phyloP scores from a whole-genome alignment of 768 basidiomycete species.

The Naganishia kalamii region DNA sequence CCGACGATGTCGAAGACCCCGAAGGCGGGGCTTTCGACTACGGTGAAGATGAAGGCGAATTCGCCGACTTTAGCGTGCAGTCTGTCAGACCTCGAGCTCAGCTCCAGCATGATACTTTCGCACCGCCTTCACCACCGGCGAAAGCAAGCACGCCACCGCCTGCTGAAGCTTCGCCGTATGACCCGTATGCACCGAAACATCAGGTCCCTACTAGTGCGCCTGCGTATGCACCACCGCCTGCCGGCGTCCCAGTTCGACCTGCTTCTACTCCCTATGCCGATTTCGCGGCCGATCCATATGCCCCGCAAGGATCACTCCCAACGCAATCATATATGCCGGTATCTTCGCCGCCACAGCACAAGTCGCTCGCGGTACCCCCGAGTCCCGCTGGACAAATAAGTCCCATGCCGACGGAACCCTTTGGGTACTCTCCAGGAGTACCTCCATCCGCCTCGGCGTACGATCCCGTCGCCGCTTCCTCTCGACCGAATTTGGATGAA shows the following conservation, averaged over 20 bases:
- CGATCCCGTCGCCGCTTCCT: not conserved
- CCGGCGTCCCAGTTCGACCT: not conserved
- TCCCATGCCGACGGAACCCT: not conserved
- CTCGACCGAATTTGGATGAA: not conserved
- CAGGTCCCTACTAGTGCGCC: not conserved
- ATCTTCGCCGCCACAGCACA: not conserved
- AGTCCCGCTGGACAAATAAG: not conserved
- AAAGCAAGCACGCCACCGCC: not conserved
- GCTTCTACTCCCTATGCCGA: not conserved
- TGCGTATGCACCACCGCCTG: not conserved
- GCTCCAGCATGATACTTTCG: conserved; percentile 14
- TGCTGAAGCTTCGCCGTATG: not conserved
- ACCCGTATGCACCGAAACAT: conserved; percentile 8
- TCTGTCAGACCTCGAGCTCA: not conserved
- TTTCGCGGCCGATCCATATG: not conserved
- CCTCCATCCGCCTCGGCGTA: conserved; percentile 16
- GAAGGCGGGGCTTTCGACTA: not conserved
- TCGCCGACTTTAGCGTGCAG: not conserved
- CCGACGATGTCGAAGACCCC: not conserved
- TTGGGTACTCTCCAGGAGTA: not conserved
- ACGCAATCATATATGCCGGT: not conserved
- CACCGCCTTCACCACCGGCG: not conserved
- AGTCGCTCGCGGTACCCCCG: not conserved
- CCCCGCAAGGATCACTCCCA: not conserved
- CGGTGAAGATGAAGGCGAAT: not conserved